These are phyloP conservation scores for Goffeauzyma gilvescens DNA, from an alignment of 768 basidiomycete species.

Conservation along the genomic window DNA sequence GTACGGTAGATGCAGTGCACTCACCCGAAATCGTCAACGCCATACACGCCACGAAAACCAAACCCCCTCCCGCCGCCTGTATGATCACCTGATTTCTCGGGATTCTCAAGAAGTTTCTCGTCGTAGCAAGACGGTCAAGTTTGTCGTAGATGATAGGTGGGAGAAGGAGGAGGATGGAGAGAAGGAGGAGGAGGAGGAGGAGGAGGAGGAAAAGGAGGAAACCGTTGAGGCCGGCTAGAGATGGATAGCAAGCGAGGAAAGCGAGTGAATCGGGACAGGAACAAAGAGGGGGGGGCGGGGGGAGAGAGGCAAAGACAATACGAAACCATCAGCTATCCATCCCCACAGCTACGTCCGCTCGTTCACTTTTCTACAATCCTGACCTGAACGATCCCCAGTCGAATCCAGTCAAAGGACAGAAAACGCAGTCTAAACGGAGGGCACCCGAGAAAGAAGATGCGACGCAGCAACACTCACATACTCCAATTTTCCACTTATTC, in stretches of 20 bases:
- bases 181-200: conserved; percentile 49
- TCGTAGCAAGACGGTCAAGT: conserved; percentile 56
- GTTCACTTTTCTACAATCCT: neutral
- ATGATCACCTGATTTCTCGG: conserved; percentile 69
- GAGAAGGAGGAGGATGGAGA: conserved; percentile 14
- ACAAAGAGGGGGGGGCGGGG: neutral
- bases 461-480: conserved; percentile 54
- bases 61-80: conserved; percentile 46
- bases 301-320: no score
- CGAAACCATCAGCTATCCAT: no score
- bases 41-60: conserved; percentile 58
- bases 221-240: conserved; percentile 60
- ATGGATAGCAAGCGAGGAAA: neutral
- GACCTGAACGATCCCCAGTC: neutral
- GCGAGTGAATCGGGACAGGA: neutral
- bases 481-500: conserved; percentile 60
- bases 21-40: conserved; percentile 35
- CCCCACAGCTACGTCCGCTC: no score
- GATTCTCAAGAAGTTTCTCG: conserved; percentile 65
- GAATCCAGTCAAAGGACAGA: no score
- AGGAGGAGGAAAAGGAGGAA: conserved; percentile 70
- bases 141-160: conserved; percentile 55
- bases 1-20: conserved; percentile 8
- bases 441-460: neutral
- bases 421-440: neutral